Conservation (phyloP, 2,329 filamentous ascomycete genomes). For the Chaetomium sp. region DNA sequence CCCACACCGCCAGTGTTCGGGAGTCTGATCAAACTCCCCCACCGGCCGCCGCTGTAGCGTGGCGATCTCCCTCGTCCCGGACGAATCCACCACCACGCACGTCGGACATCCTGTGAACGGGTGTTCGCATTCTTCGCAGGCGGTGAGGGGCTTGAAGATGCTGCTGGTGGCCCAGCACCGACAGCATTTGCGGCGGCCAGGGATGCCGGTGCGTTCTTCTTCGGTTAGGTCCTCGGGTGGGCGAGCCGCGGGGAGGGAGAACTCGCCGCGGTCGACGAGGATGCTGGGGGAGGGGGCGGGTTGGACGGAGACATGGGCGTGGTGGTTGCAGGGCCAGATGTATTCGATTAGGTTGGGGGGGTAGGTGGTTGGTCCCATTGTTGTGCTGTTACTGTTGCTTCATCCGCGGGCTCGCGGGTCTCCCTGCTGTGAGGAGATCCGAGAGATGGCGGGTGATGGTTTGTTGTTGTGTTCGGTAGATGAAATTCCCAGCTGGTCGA, state of each 20-base stretch:
- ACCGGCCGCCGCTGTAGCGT: slow-evolving; percentile 8
- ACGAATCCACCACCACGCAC: slow-evolving; percentile 16
- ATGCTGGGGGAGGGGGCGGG: slow-evolving; percentile 12
- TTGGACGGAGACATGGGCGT: slow-evolving; percentile 14
- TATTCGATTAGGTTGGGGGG: slow-evolving; percentile 17
- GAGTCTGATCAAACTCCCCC: slow-evolving; percentile 20
- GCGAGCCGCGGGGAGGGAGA: slow-evolving; percentile 15
- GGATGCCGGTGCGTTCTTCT: slow-evolving; percentile 14
- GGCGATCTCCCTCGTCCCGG: slow-evolving; percentile 17
- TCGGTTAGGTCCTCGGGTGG: slow-evolving; percentile 15
- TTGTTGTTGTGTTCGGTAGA: background rate
- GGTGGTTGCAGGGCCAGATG: slow-evolving; percentile 18
- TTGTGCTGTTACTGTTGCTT: slow-evolving; percentile 4
- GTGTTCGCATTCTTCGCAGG: slow-evolving; percentile 16
- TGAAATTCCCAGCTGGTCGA: background rate
- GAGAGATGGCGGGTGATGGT: background rate
- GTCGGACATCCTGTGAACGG: slow-evolving; percentile 11
- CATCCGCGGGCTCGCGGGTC: background rate
- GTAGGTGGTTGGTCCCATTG: slow-evolving; percentile 9
- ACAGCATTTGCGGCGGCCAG: slow-evolving; percentile 16
- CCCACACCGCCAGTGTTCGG: slow-evolving; percentile 16
- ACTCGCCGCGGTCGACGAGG: slow-evolving; percentile 11
- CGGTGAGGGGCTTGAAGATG: slow-evolving; percentile 13
- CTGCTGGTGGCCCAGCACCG: slow-evolving; percentile 15
- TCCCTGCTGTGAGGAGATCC: background rate